Conservation (phyloP, 2,329 filamentous ascomycete genomes). For the Sarocladium strictum region DNA sequence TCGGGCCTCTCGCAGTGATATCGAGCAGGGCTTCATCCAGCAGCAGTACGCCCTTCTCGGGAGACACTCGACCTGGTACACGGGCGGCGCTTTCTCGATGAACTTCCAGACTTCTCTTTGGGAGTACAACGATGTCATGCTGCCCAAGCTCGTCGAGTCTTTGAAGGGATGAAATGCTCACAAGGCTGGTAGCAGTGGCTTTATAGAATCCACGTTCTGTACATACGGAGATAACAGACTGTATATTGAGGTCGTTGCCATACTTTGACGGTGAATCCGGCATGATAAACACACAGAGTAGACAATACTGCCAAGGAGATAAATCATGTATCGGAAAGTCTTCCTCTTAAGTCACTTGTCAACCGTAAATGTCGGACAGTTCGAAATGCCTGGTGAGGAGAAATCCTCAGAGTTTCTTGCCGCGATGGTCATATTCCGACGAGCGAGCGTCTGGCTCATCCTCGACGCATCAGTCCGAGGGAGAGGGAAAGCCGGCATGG, state of each 20-base stretch:
- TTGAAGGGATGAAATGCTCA: background rate
- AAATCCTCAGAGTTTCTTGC: no score
- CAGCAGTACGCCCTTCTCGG: conserved; percentile 37
- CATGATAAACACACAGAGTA: no score
- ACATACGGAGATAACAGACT: background rate
- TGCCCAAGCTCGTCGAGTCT: conserved; percentile 14
- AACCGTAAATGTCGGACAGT: no score
- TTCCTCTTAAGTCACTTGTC: no score
- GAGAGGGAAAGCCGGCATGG: no score
- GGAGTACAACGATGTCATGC: conserved; percentile 25
- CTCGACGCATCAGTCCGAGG: no score
- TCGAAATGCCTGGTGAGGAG: no score
- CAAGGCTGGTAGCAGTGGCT: background rate
- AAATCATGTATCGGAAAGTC: no score
- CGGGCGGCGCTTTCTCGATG: conserved; percentile 31
- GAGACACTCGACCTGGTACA: conserved; percentile 36
- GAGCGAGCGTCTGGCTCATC: no score
- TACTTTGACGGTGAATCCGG: no score
- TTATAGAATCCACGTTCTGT: background rate
- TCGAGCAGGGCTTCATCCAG: conserved; percentile 34
- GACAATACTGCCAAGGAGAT: no score
- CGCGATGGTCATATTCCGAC: no score
- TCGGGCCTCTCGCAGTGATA: conserved; percentile 24
- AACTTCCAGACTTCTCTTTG: conserved; percentile 26
- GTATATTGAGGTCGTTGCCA: background rate